Evolutionary conservation across 768 basidiomycete genomes (phyloP).

Genomic region (Dictyophora rubrovolvata): DNA sequence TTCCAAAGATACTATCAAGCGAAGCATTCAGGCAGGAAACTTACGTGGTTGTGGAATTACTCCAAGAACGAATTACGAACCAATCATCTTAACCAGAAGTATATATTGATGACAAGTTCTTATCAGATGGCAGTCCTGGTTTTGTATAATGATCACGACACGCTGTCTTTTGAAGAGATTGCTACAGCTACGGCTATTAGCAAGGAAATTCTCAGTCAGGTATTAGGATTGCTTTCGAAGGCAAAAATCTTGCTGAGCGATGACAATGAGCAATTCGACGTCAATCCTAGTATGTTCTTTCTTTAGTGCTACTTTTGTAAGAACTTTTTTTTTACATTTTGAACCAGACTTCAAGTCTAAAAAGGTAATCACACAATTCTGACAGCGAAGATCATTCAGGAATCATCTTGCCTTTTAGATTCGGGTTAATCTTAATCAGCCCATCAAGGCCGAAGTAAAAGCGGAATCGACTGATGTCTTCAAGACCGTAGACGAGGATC

Average conservation of each 20-base stretch:
- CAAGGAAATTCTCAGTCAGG: constrained; percentile 64
- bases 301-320: not conserved
- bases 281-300: constrained; percentile 59
- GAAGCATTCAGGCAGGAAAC: constrained; percentile 88
- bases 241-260: constrained; percentile 85
- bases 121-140: constrained; percentile 93
- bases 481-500: constrained; percentile 93
- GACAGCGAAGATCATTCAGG: not conserved
- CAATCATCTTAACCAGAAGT: constrained; percentile 88
- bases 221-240: constrained; percentile 60
- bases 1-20: constrained; percentile 90
- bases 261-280: constrained; percentile 80
- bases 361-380: constrained; percentile 13
- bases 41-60: constrained; percentile 98
- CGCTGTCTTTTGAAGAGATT: constrained; percentile 73
- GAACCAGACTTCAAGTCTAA: constrained; percentile 21
- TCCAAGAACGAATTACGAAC: constrained; percentile 94
- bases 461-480: constrained; percentile 82
- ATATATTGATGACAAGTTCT: constrained; percentile 90
- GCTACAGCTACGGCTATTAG: constrained; percentile 67
- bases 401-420: constrained; percentile 36
- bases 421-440: constrained; percentile 80
- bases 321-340: not conserved
- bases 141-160: constrained; percentile 89
- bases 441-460: constrained; percentile 92